A percentile compares a stretch with the other conserved stretches of the same genome.
Conservation (phyloP, 2,329 filamentous ascomycete species). For the Epichloe amarillans region DNA sequence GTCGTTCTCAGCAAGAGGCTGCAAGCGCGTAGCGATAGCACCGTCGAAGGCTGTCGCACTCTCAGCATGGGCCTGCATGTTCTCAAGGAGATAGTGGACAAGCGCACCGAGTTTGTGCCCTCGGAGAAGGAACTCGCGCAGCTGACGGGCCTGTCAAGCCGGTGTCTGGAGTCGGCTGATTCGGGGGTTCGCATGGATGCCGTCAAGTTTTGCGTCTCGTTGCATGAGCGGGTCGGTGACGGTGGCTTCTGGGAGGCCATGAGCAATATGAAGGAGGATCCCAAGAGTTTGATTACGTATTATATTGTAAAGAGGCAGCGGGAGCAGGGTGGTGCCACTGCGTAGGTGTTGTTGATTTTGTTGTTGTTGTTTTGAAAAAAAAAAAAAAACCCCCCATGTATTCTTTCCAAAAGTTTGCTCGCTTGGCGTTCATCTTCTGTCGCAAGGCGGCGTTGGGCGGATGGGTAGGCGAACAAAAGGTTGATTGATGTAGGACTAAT, state of each 20-base stretch:
- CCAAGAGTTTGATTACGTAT: conserved; percentile 66
- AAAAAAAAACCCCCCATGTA: too few relatives aligned
- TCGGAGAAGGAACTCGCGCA: conserved; percentile 36
- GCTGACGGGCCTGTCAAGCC: conserved; percentile 36
- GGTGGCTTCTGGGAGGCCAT: conserved; percentile 54
- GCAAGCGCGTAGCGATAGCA: conserved; percentile 25
- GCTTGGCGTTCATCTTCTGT: not conserved
- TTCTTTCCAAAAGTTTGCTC: not conserved
- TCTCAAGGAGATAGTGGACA: conserved; percentile 44
- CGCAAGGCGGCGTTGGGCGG: not conserved
- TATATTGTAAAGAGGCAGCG: conserved; percentile 62
- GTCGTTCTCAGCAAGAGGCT: conserved; percentile 39
- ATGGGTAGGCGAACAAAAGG: too few relatives aligned
- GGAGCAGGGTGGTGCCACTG: conserved; percentile 23
- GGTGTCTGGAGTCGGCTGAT: conserved; percentile 46
- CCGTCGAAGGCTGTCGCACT: conserved; percentile 33
- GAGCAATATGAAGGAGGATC: conserved; percentile 52
- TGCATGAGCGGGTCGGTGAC: conserved; percentile 51
- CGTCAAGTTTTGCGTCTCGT: conserved; percentile 63
- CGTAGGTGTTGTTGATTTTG: not conserved
- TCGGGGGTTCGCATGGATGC: conserved; percentile 60
- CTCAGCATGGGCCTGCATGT: conserved; percentile 52
- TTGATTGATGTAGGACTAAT: too few relatives aligned
- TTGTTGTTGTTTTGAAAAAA: too few relatives aligned
- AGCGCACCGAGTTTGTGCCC: conserved; percentile 33